Percentiles rank a stretch among this genome's conserved stretches.
Evolutionary conservation across 2,329 filamentous ascomycete genomes (phyloP).

Genomic region (Cladophialophora chaetospira): DNA sequence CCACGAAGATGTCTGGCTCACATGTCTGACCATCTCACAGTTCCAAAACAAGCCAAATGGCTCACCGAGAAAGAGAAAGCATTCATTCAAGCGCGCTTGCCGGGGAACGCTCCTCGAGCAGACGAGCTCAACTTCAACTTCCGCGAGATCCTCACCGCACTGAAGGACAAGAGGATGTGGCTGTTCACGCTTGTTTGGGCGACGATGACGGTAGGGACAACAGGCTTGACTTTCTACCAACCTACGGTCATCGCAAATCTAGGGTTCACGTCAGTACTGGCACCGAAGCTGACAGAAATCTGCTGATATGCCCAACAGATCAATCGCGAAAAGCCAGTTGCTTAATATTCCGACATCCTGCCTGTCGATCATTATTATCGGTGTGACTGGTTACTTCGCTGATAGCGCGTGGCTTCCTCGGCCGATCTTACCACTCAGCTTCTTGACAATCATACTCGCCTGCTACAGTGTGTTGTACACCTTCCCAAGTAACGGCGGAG

Average conservation of each 20-base stretch:
- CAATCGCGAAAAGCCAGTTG: conserved; percentile 51
- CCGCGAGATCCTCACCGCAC: conserved; percentile 41
- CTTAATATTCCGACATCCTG: conserved; percentile 53
- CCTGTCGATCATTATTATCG: conserved; percentile 47
- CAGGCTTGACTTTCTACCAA: conserved; percentile 48
- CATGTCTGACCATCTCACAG: conserved; percentile 31
- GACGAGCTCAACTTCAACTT: conserved; percentile 45
- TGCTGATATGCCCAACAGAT: conserved; percentile 33
- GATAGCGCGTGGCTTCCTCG: conserved; percentile 48
- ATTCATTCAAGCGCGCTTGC: conserved; percentile 52
- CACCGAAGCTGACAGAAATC: not conserved
- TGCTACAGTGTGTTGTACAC: conserved; percentile 51
- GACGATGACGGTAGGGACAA: conserved; percentile 50
- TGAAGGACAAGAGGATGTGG: conserved; percentile 49
- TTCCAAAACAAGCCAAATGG: conserved; percentile 50
- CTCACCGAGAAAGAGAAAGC: conserved; percentile 50
- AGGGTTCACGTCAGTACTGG: conserved; percentile 43
- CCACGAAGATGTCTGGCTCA: not conserved
- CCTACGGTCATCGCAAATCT: conserved; percentile 46
- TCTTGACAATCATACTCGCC: conserved; percentile 47
- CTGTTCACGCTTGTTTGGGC: conserved; percentile 52
- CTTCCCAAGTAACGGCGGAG: conserved; percentile 49
- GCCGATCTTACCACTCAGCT: conserved; percentile 48
- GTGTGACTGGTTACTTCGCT: conserved; percentile 45
- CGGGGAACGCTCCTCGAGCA: conserved; percentile 45